phyloP scores from a whole-genome alignment of 495 filamentous ascomycete genomes.

The Arthonia radiata region DNA sequence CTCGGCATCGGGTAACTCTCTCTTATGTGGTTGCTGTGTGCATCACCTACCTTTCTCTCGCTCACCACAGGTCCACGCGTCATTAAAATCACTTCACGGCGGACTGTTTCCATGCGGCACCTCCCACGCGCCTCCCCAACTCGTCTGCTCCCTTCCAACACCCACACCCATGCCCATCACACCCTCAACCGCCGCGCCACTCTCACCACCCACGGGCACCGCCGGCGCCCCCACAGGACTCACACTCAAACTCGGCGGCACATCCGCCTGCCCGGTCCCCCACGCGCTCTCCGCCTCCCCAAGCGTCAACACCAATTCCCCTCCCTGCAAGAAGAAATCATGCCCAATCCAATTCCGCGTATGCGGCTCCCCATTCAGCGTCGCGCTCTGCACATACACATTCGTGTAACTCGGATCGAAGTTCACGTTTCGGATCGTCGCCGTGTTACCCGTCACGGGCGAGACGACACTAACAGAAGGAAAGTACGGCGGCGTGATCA shows the following conservation, averaged over 20 bases:
- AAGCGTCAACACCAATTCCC: slow-evolving; percentile 22
- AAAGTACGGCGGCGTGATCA: slow-evolving; percentile 18
- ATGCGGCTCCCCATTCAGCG: slow-evolving; percentile 22
- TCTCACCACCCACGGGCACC: no score
- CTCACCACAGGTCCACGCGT: no score
- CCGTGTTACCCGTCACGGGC: not conserved
- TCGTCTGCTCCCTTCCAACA: no score
- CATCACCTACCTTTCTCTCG: no score
- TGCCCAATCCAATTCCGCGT: slow-evolving; percentile 32
- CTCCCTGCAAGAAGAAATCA: slow-evolving; percentile 26
- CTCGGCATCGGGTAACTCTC: no score
- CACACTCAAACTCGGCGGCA: slow-evolving; percentile 26
- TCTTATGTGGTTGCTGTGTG: no score
- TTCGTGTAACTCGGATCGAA: slow-evolving; percentile 5
- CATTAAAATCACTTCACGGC: no score
- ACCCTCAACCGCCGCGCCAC: no score
- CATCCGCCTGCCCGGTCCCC: slow-evolving; percentile 23
- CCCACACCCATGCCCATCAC: no score
- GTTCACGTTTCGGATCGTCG: not conserved
- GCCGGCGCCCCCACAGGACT: no score
- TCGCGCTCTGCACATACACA: slow-evolving; percentile 27
- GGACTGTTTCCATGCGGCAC: no score
- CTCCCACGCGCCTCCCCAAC: no score
- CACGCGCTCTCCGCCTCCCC: slow-evolving; percentile 24
- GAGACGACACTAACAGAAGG: not conserved